These are phyloP conservation scores for Dysphania ambrosioides DNA, from an alignment of 148 eudicot genomes.

Conservation along the genomic window DNA sequence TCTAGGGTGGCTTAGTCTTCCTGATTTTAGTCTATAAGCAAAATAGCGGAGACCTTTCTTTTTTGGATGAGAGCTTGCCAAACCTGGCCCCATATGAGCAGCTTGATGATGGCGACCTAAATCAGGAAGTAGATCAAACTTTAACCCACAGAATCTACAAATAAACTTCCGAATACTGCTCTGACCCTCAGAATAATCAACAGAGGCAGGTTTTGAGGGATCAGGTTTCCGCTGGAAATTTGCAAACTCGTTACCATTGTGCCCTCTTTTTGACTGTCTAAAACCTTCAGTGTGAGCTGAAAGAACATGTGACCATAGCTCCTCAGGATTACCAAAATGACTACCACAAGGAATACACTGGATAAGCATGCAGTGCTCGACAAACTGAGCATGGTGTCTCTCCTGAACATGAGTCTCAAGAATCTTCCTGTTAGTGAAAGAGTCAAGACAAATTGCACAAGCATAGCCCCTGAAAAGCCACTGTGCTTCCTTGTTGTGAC, in stretches of 20 bases:
- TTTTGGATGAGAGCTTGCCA: constrained; percentile 41
- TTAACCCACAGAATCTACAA: constrained; percentile 88
- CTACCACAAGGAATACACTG: constrained; percentile 88
- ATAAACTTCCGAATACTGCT: constrained; percentile 48
- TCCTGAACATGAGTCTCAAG: constrained; percentile 91
- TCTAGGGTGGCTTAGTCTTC: constrained; percentile 70
- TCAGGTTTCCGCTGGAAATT: constrained; percentile 35
- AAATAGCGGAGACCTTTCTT: constrained; percentile 69
- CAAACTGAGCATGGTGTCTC: constrained; percentile 82
- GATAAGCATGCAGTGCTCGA: constrained; percentile 86
- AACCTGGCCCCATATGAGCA: constrained; percentile 72
- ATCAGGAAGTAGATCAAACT: constrained; percentile 91
- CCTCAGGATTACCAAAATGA: constrained; percentile 78
- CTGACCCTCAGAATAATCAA: constrained; percentile 42
- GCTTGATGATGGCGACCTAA: constrained; percentile 99
- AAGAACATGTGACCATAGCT: constrained; percentile 86
- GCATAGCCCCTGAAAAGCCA: constrained; percentile 94
- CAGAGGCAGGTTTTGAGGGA: constrained; percentile 21
- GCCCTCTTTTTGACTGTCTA: constrained; percentile 40
- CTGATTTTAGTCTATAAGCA: constrained; percentile 81
- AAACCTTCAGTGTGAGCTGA: constrained; percentile 65
- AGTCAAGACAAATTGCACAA: constrained; percentile 94
- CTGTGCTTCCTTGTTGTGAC: constrained; percentile 91
- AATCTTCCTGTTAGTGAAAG: constrained; percentile 85
- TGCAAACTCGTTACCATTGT: constrained; percentile 12